A percentile compares a stretch with the other conserved stretches of the same genome.
Evolutionary conservation across 805 yeast species (phyloP).

Genomic region (Hanseniaspora clermontiae): DNA sequence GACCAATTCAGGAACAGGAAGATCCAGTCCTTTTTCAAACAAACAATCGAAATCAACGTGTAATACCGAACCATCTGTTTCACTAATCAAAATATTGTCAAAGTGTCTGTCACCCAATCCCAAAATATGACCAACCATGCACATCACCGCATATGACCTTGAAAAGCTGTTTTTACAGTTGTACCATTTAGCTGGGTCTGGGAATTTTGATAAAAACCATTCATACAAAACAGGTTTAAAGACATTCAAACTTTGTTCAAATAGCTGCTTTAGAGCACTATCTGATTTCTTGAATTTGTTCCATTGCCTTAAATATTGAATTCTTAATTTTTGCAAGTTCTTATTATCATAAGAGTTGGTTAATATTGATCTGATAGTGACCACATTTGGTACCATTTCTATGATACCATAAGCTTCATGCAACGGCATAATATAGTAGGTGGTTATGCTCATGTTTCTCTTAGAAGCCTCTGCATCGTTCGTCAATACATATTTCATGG

Average conservation of each 20-base stretch:
- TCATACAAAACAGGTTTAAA: slow-evolving; percentile 63
- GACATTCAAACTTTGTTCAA: slow-evolving; percentile 14
- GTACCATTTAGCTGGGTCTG: slow-evolving; percentile 85
- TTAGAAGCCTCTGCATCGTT: slow-evolving; percentile 60
- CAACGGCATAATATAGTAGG: slow-evolving; percentile 81
- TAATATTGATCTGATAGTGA: slow-evolving; percentile 56
- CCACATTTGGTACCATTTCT: slow-evolving; percentile 73
- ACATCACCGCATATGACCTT: slow-evolving; percentile 86
- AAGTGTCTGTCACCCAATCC: slow-evolving; percentile 96
- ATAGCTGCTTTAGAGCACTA: slow-evolving; percentile 14
- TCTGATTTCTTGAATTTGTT: slow-evolving; percentile 13
- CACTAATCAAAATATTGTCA: slow-evolving; percentile 70
- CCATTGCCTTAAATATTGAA: slow-evolving; percentile 16
- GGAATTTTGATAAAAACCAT: slow-evolving; percentile 81
- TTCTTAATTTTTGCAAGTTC: slow-evolving; percentile 26
- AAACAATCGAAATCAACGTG: slow-evolving; percentile 97
- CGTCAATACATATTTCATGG: slow-evolving; percentile 61
- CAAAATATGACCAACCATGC: slow-evolving; percentile 84
- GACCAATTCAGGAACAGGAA: slow-evolving; percentile 80
- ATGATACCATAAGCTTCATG: slow-evolving; percentile 80
- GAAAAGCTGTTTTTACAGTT: slow-evolving; percentile 60
- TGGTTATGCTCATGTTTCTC: slow-evolving; percentile 55
- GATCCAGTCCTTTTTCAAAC: slow-evolving; percentile 66
- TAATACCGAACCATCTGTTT: slow-evolving; percentile 61
- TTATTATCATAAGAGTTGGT: slow-evolving; percentile 32